Conservation (phyloP, 1,284 basidiomycete genomes). For the Clitocybe nebularis region DNA sequence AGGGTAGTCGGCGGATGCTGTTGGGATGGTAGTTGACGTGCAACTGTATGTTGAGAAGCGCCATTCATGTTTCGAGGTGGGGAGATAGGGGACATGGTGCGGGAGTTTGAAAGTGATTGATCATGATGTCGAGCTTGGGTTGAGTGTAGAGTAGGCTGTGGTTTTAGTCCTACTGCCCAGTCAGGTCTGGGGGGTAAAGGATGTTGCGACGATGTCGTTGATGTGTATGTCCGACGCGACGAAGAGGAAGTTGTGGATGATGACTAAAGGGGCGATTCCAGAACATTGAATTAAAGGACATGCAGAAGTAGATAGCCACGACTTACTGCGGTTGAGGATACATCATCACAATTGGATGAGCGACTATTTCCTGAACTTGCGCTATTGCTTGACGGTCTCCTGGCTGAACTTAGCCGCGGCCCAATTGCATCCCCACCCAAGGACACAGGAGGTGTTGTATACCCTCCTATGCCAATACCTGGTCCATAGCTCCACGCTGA, state of each 20-base stretch:
- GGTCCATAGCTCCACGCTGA: slow-evolving; percentile 68
- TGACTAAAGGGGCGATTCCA: slow-evolving; percentile 33
- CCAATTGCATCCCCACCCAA: slow-evolving; percentile 48
- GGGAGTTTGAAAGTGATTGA: slow-evolving; percentile 27
- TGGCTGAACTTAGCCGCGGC: slow-evolving; percentile 53
- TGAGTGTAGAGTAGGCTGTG: slow-evolving; percentile 58
- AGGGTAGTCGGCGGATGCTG: slow-evolving; percentile 38
- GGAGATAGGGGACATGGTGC: slow-evolving; percentile 34
- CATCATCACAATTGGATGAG: slow-evolving; percentile 66
- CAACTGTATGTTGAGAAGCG: slow-evolving; percentile 23
- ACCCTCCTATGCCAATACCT: slow-evolving; percentile 45
- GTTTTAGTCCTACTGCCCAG: slow-evolving; percentile 79
- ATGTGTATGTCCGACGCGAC: slow-evolving; percentile 69
- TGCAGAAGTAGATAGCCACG: neutral
- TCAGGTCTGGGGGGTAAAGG: slow-evolving; percentile 77
- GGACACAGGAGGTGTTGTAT: slow-evolving; percentile 23
- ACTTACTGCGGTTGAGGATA: slow-evolving; percentile 69
- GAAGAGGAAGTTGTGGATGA: slow-evolving; percentile 77
- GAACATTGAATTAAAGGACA: slow-evolving; percentile 2
- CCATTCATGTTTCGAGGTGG: slow-evolving; percentile 30
- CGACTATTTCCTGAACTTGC: slow-evolving; percentile 49
- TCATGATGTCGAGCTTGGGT: slow-evolving; percentile 44
- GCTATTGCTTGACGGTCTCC: slow-evolving; percentile 47
- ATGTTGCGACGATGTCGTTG: slow-evolving; percentile 68
- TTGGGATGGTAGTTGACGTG: slow-evolving; percentile 18